Percentiles rank a stretch among this genome's conserved stretches.
phyloP scores from a whole-genome alignment of 2,329 filamentous ascomycete species.

The Chaetoscypha palmicola region DNA sequence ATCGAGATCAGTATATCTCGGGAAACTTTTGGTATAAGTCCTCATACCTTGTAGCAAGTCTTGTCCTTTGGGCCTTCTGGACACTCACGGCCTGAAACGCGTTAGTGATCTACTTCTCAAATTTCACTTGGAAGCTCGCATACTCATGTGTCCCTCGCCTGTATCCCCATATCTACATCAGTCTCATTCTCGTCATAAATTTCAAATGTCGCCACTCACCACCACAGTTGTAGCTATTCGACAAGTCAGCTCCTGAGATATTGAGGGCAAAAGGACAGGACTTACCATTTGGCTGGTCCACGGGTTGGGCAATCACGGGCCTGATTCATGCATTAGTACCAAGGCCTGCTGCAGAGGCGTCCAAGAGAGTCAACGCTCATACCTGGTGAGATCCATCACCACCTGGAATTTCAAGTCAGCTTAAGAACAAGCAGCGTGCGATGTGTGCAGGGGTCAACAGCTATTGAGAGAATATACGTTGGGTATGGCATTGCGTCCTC shows the following conservation, averaged over 20 bases:
- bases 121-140: conserved; percentile 32
- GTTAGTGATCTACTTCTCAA: conserved; percentile 18
- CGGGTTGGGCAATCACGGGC: conserved; percentile 82
- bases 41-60: conserved; percentile 55
- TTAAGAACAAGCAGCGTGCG: conserved; percentile 20
- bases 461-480: no score
- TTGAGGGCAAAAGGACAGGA: conserved; percentile 13
- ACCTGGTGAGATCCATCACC: conserved; percentile 70
- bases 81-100: conserved; percentile 71
- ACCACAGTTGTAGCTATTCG: conserved; percentile 69
- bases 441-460: neutral
- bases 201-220: conserved; percentile 43
- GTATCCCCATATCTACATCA: conserved; percentile 28
- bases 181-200: conserved; percentile 16
- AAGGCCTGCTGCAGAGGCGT: no score
- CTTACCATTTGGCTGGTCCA: conserved; percentile 75
- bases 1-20: neutral
- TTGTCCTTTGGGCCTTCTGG: conserved; percentile 83
- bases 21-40: neutral
- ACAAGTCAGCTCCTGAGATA: conserved; percentile 16
- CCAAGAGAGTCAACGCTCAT: conserved; percentile 31
- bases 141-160: conserved; percentile 72
- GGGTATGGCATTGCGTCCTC: neutral
- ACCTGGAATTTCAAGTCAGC: conserved; percentile 42
- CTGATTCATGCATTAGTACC: conserved; percentile 44